Base-by-base conservation (phyloP, 1,139 yeast genomes). In the Scheffersomyces cryptocercus region DNA sequence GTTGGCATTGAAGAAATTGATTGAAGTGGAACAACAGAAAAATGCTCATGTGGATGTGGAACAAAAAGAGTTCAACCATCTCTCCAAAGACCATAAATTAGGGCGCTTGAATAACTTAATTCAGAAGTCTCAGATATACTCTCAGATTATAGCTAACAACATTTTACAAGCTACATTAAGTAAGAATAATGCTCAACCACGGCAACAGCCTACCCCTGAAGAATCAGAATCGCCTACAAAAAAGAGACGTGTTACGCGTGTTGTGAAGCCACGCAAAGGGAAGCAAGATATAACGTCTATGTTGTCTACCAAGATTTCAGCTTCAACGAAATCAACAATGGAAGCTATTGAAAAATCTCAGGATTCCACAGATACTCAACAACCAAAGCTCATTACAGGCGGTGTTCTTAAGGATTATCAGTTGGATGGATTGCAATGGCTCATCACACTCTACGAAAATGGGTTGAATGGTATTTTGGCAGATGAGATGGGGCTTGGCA, bases 401-500 rank as follows among this genome's bases (percentile, higher is more conserved):
- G 88, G 89, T 26, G 59, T 57, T 0, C 70, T 93, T 70, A 88
- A 90, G 57, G 85, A 82, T 29, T 91, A 93, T 59, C 99, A 93
- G 62, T 62, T 89, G 26, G 93, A 87, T 44, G 99, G 98, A 0
- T 76, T 91, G 45, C 91, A 88, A 53, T 93, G 98, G 98, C 68
- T 93, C 40, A 78, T 84, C 10, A 86, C 96, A 0, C 69, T 93
- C 28, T 93, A 86, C 61, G 95, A 91, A 61, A 93, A 93, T 62
- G 99, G 98, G 0, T 71, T 93, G 29, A 93, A 93, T 64, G 99
- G 99, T 3, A 90, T 93, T 30, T 68, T 93, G 28, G 98, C 98
- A 0, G 98, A 93, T 64, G 98, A 91, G 62, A 93, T 91, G 98
- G 98, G 98, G 0, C 70, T 90, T 35, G 98, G 99, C 5, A 91